A percentile compares a stretch with the other conserved stretches of the same genome.
Conservation (phyloP, 2,329 filamentous ascomycete genomes). For the Neonectria neomacrospora region DNA sequence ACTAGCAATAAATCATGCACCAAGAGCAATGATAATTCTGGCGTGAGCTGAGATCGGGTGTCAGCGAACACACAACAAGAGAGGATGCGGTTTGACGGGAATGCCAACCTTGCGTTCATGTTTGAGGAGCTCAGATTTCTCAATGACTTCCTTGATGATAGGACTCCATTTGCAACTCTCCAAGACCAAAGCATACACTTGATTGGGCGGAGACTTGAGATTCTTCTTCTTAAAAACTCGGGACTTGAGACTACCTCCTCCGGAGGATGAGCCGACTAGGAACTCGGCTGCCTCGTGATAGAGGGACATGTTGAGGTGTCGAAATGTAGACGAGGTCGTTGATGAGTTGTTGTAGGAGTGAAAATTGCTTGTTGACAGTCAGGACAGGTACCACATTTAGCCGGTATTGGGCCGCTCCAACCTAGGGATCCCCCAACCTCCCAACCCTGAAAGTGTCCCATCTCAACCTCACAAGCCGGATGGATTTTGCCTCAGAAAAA, state of each 20-base stretch:
- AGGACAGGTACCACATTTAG: slow-evolving; percentile 18
- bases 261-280: slow-evolving; percentile 63
- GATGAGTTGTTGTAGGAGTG: slow-evolving; percentile 21
- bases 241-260: slow-evolving; percentile 86
- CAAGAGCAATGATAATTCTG: slow-evolving; percentile 81
- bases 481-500: neutral
- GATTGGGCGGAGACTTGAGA: slow-evolving; percentile 80
- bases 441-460: neutral
- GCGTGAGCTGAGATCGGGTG: slow-evolving; percentile 72
- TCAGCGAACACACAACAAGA: neutral
- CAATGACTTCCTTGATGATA: slow-evolving; percentile 89
- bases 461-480: neutral
- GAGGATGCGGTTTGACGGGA: neutral
- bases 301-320: slow-evolving; percentile 77
- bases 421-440: neutral
- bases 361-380: slow-evolving; percentile 30
- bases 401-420: slow-evolving; percentile 34
- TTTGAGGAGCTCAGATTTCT: slow-evolving; percentile 79
- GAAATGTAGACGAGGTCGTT: slow-evolving; percentile 3
- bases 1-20: slow-evolving; percentile 87
- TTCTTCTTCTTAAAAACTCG: slow-evolving; percentile 80
- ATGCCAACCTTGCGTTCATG: slow-evolving; percentile 81
- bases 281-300: slow-evolving; percentile 91
- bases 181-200: slow-evolving; percentile 87
- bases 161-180: slow-evolving; percentile 92